Evolutionary conservation across 192 early-diverging fungal species (phyloP).

Genomic region (Entomortierella beljakovae): DNA sequence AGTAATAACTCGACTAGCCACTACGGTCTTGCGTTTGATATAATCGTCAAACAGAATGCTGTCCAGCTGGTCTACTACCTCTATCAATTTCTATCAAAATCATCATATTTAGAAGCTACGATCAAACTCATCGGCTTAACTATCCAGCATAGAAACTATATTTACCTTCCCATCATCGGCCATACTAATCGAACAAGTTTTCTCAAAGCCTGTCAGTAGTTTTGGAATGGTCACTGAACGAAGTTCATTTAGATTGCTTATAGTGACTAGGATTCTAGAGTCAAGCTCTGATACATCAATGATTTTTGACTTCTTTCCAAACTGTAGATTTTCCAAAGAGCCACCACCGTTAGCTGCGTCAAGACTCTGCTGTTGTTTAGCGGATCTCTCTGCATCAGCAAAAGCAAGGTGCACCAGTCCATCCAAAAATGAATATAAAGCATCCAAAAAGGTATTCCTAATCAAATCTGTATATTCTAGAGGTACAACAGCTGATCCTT

Average conservation of each 20-base stretch:
- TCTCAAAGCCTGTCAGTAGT: slow-evolving; percentile 76
- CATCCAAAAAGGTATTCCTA: slow-evolving; percentile 73
- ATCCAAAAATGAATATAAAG: slow-evolving; percentile 82
- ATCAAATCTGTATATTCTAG: slow-evolving; percentile 69
- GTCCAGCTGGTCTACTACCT: slow-evolving; percentile 83
- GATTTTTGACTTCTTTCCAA: slow-evolving; percentile 15
- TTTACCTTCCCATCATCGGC: slow-evolving; percentile 69
- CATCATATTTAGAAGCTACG: too few relatives aligned
- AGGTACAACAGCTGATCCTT: slow-evolving; percentile 57
- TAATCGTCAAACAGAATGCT: slow-evolving; percentile 89
- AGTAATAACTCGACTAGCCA: slow-evolving; percentile 77
- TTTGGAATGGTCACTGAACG: slow-evolving; percentile 79
- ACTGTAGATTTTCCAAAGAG: not conserved
- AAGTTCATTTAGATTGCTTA: slow-evolving; percentile 87
- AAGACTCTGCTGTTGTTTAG: slow-evolving; percentile 34
- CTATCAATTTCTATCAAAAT: slow-evolving; percentile 68
- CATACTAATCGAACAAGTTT: slow-evolving; percentile 71
- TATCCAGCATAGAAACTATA: not conserved
- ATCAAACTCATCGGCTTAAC: not conserved
- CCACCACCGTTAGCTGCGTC: too few relatives aligned
- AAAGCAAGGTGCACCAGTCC: slow-evolving; percentile 79
- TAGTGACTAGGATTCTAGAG: slow-evolving; percentile 79
- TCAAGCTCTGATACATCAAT: slow-evolving; percentile 60
- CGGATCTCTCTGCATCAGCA: slow-evolving; percentile 57
- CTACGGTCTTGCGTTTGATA: slow-evolving; percentile 77